Conservation (phyloP, 2,329 filamentous ascomycete genomes). For the Aureobasidium lini region DNA sequence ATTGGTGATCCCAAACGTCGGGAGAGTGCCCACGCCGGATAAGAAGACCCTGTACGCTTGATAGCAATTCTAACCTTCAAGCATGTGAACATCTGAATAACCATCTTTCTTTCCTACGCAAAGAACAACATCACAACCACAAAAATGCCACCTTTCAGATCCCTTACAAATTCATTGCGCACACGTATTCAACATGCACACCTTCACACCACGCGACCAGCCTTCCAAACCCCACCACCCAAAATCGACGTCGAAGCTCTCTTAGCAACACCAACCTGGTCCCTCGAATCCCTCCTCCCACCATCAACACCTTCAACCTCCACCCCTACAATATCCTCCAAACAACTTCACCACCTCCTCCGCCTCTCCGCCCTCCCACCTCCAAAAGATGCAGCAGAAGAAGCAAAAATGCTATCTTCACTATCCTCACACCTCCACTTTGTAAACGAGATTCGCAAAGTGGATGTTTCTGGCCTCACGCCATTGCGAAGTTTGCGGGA, state of each 20-base stretch:
- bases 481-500: constrained; percentile 76
- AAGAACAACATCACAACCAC: neutral
- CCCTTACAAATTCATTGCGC: neutral
- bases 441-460: constrained; percentile 73
- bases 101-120: too few species aligned
- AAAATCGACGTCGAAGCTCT: constrained; percentile 30
- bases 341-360: constrained; percentile 74
- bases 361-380: constrained; percentile 80
- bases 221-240: neutral
- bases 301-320: constrained; percentile 23
- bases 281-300: constrained; percentile 66
- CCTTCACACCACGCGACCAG: neutral
- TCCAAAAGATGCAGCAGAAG: constrained; percentile 55
- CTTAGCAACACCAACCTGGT: constrained; percentile 72
- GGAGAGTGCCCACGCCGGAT: too few species aligned
- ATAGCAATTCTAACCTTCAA: too few species aligned
- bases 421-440: constrained; percentile 81
- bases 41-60: too few species aligned
- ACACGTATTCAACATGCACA: neutral
- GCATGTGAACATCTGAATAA: too few species aligned
- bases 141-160: neutral
- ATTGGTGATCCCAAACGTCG: too few species aligned
- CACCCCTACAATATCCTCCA: constrained; percentile 47
- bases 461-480: constrained; percentile 64
- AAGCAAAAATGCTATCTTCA: constrained; percentile 63